Conservation (phyloP, 495 filamentous ascomycete species). For the Letharia columbiana region DNA sequence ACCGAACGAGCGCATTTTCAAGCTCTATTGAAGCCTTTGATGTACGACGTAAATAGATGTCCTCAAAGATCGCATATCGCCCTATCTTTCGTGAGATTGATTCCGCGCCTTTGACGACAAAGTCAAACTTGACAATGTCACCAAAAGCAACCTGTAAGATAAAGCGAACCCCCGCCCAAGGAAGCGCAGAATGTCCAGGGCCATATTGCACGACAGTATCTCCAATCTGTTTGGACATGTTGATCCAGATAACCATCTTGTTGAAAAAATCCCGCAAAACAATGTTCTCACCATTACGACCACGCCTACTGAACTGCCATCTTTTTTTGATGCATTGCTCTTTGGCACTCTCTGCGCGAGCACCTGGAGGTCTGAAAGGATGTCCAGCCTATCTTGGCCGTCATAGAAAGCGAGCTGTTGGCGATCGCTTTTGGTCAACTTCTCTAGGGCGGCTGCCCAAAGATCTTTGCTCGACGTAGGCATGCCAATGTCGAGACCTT, state of each 20-base stretch:
- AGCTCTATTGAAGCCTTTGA: not conserved
- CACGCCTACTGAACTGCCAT: not conserved
- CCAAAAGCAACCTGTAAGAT: constrained; percentile 30
- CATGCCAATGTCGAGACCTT: not conserved
- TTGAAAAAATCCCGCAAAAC: not conserved
- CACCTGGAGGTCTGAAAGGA: not conserved
- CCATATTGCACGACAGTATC: constrained; percentile 35
- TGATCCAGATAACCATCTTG: constrained; percentile 10
- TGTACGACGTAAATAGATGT: constrained; percentile 13
- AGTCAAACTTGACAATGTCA: constrained; percentile 17
- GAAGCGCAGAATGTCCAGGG: constrained; percentile 35
- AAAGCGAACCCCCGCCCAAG: constrained; percentile 39
- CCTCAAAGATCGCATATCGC: constrained; percentile 23
- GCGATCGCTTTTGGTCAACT: not conserved
- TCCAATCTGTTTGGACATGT: constrained; percentile 23
- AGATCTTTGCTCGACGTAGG: not conserved
- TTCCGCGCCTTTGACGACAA: constrained; percentile 19
- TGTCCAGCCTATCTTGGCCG: not conserved
- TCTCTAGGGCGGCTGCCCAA: not conserved
- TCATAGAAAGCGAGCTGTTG: not conserved
- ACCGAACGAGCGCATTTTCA: constrained; percentile 5
- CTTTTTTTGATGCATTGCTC: constrained; percentile 1
- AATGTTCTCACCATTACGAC: not conserved
- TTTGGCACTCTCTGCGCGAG: not conserved
- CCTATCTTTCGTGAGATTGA: constrained; percentile 18